A percentile compares a stretch with the other conserved stretches of the same genome.
phyloP scores from a whole-genome alignment of 257 asterid genomes.

The Oldenlandia corymbosa region DNA sequence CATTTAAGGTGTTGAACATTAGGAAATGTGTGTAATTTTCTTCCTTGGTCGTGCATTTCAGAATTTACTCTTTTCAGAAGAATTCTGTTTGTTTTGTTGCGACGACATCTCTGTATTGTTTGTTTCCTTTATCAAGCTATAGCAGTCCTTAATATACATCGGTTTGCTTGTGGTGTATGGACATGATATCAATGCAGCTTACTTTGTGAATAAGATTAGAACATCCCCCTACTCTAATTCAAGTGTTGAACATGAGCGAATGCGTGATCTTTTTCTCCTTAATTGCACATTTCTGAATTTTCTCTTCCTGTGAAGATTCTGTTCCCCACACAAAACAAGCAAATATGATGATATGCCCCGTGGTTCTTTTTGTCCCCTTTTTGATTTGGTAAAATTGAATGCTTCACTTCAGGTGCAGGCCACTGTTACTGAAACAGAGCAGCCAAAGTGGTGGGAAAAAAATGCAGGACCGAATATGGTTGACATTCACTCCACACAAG shows the following conservation, averaged over 20 bases:
- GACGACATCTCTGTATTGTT: too few relatives aligned
- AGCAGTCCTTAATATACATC: too few relatives aligned
- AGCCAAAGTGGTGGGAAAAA: constrained; percentile 89
- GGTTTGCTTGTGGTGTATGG: too few relatives aligned
- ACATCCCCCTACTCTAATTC: too few relatives aligned
- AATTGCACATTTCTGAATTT: background rate
- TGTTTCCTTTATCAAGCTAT: too few relatives aligned
- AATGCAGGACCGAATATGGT: constrained; percentile 84
- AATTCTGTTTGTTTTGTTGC: too few relatives aligned
- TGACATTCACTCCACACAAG: constrained; percentile 81
- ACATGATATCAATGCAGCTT: too few relatives aligned
- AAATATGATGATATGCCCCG: background rate
- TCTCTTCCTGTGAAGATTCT: background rate
- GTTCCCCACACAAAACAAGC: background rate
- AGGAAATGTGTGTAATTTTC: background rate
- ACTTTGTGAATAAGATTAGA: too few relatives aligned
- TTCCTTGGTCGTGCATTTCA: background rate
- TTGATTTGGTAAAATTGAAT: background rate
- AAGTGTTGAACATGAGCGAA: too few relatives aligned
- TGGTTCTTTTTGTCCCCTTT: constrained; percentile 11
- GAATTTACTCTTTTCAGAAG: too few relatives aligned
- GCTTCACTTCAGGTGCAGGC: constrained; percentile 44
- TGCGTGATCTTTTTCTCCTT: too few relatives aligned
- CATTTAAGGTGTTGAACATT: background rate
- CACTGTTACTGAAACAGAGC: constrained; percentile 54